Evolutionary conservation across 2,329 filamentous ascomycete species (phyloP).

Genomic region (Aspergillus tamarii): DNA sequence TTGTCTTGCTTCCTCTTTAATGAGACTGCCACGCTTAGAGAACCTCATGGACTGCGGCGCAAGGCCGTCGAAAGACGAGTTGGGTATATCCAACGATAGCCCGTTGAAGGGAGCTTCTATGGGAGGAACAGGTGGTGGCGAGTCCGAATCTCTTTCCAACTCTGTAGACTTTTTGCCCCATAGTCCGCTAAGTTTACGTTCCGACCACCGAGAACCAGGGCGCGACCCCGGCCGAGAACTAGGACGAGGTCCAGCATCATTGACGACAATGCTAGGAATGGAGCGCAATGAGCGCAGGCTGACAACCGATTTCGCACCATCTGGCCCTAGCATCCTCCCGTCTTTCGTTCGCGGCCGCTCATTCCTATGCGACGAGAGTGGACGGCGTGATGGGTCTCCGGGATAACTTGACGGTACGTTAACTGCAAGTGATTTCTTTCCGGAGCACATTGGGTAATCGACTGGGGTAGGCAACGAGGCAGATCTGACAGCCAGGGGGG

Average conservation of each 20-base stretch:
- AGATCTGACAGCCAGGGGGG: conserved; percentile 30
- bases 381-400: conserved; percentile 14
- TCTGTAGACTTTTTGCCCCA: conserved; percentile 38
- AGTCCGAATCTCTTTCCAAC: conserved; percentile 33
- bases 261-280: conserved; percentile 46
- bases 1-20: conserved; percentile 52
- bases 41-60: conserved; percentile 58
- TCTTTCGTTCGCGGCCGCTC: conserved; percentile 7
- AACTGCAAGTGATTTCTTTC: conserved; percentile 30
- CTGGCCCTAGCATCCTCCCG: background rate
- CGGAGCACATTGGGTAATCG: conserved; percentile 26
- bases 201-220: conserved; percentile 47
- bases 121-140: conserved; percentile 38
- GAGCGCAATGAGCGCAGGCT: conserved; percentile 37
- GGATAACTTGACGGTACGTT: conserved; percentile 26
- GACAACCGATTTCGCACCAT: conserved; percentile 27
- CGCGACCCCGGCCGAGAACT: conserved; percentile 37
- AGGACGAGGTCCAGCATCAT: conserved; percentile 37
- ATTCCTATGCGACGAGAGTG: conserved; percentile 20
- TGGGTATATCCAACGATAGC: conserved; percentile 60
- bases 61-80: conserved; percentile 56
- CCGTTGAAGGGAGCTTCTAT: conserved; percentile 48
- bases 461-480: conserved; percentile 30
- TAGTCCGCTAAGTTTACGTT: conserved; percentile 46
- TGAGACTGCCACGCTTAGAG: conserved; percentile 63